Percentiles rank a stretch among this genome's conserved stretches.
phyloP scores from a whole-genome alignment of 2,329 filamentous ascomycete genomes.

The Botryotinia narcissicola region DNA sequence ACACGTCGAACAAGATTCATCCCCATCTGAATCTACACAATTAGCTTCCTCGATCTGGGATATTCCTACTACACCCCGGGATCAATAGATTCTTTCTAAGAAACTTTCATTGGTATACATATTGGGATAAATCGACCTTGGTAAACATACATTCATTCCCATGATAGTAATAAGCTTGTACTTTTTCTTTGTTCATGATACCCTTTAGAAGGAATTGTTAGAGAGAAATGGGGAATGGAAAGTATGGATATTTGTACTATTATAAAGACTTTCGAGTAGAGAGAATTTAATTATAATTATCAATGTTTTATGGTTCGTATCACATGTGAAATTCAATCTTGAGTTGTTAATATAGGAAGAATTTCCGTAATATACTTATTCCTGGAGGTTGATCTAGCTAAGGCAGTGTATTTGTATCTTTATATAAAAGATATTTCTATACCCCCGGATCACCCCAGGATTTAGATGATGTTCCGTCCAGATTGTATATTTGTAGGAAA shows the following conservation, averaged over 20 bases:
- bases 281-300: conserved; percentile 8
- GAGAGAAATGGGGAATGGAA: background rate
- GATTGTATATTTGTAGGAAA: background rate
- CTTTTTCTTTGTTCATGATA: conserved; percentile 22
- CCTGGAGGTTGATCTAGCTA: background rate
- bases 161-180: background rate
- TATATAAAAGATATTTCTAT: background rate
- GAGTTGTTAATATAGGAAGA: no score
- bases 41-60: conserved; percentile 37
- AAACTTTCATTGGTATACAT: background rate
- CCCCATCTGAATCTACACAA: conserved; percentile 7
- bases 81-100: background rate
- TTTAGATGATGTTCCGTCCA: background rate
- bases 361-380: background rate
- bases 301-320: background rate
- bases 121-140: background rate
- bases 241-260: background rate
- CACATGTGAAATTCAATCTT: background rate
- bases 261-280: background rate
- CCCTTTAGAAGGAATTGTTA: conserved; percentile 14
- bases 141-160: background rate
- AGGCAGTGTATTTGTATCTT: no score
- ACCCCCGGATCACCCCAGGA: background rate
- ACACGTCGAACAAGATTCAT: conserved; percentile 10
- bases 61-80: conserved; percentile 40